phyloP scores from a whole-genome alignment of 768 basidiomycete species.

The Collybia nuda region DNA sequence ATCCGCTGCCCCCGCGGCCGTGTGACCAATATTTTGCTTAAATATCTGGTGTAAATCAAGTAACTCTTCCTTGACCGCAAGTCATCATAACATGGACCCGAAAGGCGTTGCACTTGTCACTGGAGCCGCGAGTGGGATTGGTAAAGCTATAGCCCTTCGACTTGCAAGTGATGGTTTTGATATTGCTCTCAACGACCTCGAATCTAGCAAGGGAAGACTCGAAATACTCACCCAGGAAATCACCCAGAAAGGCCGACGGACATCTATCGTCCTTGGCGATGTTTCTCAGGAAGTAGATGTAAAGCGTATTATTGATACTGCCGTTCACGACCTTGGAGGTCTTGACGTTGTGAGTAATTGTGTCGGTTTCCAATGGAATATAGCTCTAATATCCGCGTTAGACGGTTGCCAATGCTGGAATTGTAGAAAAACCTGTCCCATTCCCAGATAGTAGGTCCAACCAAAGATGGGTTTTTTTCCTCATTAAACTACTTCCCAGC shows the following conservation, averaged over 20 bases:
- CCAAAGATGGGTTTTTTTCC: no score
- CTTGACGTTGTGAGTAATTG: slow-evolving; percentile 26
- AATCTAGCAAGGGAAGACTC: slow-evolving; percentile 4
- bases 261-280: slow-evolving; percentile 19
- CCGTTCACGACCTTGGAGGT: slow-evolving; percentile 21
- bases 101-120: background rate
- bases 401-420: slow-evolving; percentile 9
- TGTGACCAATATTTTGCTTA: no score
- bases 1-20: no score
- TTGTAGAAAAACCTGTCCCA: slow-evolving; percentile 12
- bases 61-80: no score
- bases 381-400: background rate
- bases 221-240: slow-evolving; percentile 24
- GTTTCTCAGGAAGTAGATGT: slow-evolving; percentile 28
- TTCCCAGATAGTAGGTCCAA: slow-evolving; percentile 22
- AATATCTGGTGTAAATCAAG: no score
- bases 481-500: no score
- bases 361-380: background rate
- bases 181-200: no score
- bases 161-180: no score
- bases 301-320: slow-evolving; percentile 21
- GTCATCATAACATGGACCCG: background rate
- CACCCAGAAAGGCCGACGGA: slow-evolving; percentile 15
- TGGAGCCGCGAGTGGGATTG: no score
- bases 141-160: no score